phyloP scores from a whole-genome alignment of 345 rosid genomes.

The Populus deltoides region DNA sequence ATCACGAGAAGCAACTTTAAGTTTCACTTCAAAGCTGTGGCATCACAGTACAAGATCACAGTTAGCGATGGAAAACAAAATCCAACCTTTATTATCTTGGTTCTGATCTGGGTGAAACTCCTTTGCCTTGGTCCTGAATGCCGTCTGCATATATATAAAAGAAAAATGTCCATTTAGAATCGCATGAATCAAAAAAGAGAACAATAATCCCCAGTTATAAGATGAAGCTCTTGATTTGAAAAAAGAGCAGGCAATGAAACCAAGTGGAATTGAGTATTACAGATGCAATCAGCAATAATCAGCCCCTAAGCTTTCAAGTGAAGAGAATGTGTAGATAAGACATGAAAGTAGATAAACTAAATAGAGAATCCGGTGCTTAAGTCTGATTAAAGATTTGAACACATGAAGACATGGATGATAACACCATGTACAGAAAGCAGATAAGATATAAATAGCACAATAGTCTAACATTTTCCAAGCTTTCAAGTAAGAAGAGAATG shows the following conservation, averaged over 20 bases:
- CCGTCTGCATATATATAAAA: conserved; percentile 52
- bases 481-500: no score
- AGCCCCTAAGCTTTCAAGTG: no score
- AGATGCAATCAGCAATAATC: no score
- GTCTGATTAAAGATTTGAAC: no score
- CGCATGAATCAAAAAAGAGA: background rate
- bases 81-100: conserved; percentile 77
- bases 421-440: background rate
- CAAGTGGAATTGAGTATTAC: no score
- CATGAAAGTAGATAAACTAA: no score
- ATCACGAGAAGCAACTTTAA: background rate
- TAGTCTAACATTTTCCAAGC: no score
- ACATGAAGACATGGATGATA: no score
- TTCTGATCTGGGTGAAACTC: conserved; percentile 96
- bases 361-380: no score
- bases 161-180: background rate
- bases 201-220: background rate
- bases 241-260: no score
- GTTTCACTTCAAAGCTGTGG: background rate
- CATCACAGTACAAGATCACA: background rate
- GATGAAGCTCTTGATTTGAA: background rate
- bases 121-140: conserved; percentile 84
- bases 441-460: background rate
- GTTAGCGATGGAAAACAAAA: background rate
- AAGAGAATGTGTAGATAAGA: no score